Evolutionary conservation across 2,329 filamentous ascomycete species (phyloP), one percentile per base, ranked within the genome.

Genomic region (Calonectria multiphialidica): DNA sequence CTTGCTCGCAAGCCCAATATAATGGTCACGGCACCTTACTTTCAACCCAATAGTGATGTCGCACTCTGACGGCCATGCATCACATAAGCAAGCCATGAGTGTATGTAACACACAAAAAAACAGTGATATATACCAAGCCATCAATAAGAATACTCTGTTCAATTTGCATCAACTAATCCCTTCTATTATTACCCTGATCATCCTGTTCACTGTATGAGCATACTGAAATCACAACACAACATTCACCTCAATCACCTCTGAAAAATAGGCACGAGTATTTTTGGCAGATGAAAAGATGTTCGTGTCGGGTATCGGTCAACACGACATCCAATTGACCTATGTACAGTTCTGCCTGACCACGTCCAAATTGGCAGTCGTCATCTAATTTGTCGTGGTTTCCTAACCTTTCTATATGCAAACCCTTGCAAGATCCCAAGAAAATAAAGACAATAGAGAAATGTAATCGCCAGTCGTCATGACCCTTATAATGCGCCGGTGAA

Each of bases 331-430:
- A 78, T 80, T 76, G 78, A 45, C 77, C 70, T 80, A 80, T 80
- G 71, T 80, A 80, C 79, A 80, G 73, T 74, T 74, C 67, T 45
- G 78, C 74, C 57, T 69, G 69, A 78, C 72, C 49, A 75, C 45
- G 71, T 78, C 70, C 74, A 66, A 73, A 73, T 74, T 72, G 72
- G 70, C 68, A 74, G 77, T 80, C 79, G 74, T 79, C 71, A 77
- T 79, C 76, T 78, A 80, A 74, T 76, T 77, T 77, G 74, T 79
- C 70, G 71, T 78, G 77, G 77, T 79, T 79, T 78, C 78, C 77
- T 78, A 76, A 77, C 76, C 80, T 76, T 79, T 80, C 80, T 82
- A 82, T 82, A 82, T 82, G 79, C 81, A 79, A 78, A 81, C 79
- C 78, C 76, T 77, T 77, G 76, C 76, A 78, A 74, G 70, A 69